Conservation (phyloP, 1,139 yeast genomes). For the Yamadazyma epiphylla region DNA sequence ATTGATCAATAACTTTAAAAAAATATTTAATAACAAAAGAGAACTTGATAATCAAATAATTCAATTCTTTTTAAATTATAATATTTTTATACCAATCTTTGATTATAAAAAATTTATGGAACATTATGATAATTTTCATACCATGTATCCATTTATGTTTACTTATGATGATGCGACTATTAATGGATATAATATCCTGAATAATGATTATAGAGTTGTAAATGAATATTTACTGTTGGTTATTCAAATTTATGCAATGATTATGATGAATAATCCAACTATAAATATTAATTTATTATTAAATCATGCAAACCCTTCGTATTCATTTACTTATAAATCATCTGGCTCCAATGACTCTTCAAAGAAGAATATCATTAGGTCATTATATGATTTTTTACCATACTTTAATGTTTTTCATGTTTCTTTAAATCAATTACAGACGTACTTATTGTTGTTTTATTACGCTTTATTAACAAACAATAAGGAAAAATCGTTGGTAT, state of each 20-base stretch:
- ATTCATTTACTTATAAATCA: slow-evolving; percentile 17
- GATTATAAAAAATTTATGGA: slow-evolving; percentile 57
- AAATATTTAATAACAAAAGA: slow-evolving; percentile 37
- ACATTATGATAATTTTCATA: slow-evolving; percentile 53
- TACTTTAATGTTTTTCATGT: slow-evolving; percentile 45
- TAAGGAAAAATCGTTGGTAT: slow-evolving; percentile 42
- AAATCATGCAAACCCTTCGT: slow-evolving; percentile 37
- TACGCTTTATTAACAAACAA: slow-evolving; percentile 44
- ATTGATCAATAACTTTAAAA: slow-evolving; percentile 44
- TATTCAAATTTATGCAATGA: slow-evolving; percentile 45
- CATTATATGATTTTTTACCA: slow-evolving; percentile 45
- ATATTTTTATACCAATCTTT: slow-evolving; percentile 57
- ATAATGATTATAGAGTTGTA: slow-evolving; percentile 47
- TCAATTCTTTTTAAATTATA: slow-evolving; percentile 54
- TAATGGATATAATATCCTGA: slow-evolving; percentile 48
- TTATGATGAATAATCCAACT: slow-evolving; percentile 46
- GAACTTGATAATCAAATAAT: slow-evolving; percentile 52
- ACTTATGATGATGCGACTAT: slow-evolving; percentile 49
- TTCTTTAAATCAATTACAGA: slow-evolving; percentile 38
- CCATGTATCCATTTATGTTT: slow-evolving; percentile 52
- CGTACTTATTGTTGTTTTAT: slow-evolving; percentile 39
- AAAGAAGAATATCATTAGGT: slow-evolving; percentile 22
- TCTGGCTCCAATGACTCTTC: slow-evolving; percentile 7
- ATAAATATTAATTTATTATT: slow-evolving; percentile 38
- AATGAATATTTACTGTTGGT: slow-evolving; percentile 48